Percentiles rank a stretch among this genome's conserved stretches.
phyloP scores from a whole-genome alignment of 2,329 filamentous ascomycete genomes.

The Coniochaeta pulveracea region DNA sequence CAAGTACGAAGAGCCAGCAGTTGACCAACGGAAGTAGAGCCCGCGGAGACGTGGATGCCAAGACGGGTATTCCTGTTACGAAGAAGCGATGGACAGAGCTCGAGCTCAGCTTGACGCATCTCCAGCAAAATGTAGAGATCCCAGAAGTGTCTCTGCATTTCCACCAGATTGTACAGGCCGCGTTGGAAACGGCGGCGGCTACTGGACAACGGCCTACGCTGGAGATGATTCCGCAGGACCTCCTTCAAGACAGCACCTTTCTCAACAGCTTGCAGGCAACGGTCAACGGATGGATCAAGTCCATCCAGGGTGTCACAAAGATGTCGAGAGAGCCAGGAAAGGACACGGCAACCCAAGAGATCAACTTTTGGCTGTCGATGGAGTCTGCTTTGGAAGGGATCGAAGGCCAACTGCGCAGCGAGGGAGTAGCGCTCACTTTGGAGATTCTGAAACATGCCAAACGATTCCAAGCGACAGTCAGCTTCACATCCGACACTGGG shows the following conservation, averaged over 20 bases:
- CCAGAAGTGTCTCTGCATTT: slow-evolving; percentile 81
- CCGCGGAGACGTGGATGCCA: slow-evolving; percentile 75
- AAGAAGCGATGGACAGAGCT: slow-evolving; percentile 96
- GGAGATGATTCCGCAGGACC: slow-evolving; percentile 61
- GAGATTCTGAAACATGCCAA: slow-evolving; percentile 96
- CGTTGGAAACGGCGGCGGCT: slow-evolving; percentile 65
- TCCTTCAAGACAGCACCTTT: slow-evolving; percentile 83
- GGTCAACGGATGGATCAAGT: slow-evolving; percentile 98
- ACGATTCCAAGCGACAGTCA: slow-evolving; percentile 93
- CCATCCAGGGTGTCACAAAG: slow-evolving; percentile 92
- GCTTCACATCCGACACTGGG: slow-evolving; percentile 91
- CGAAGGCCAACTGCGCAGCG: slow-evolving; percentile 75
- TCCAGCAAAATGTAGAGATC: slow-evolving; percentile 97
- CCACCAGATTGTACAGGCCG: slow-evolving; percentile 78
- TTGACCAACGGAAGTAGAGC: slow-evolving; percentile 53
- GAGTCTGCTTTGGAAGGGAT: slow-evolving; percentile 88
- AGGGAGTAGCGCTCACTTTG: slow-evolving; percentile 82
- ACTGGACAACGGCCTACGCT: slow-evolving; percentile 59
- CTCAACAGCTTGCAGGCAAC: slow-evolving; percentile 88
- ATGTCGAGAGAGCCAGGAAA: slow-evolving; percentile 72
- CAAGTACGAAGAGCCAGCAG: slow-evolving; percentile 77
- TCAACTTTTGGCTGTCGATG: slow-evolving; percentile 99
- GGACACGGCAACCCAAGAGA: slow-evolving; percentile 85
- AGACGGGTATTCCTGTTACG: slow-evolving; percentile 91
- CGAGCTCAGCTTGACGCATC: slow-evolving; percentile 77